phyloP scores from a whole-genome alignment of 2,329 filamentous ascomycete species.

The Elsinoe arachidis region DNA sequence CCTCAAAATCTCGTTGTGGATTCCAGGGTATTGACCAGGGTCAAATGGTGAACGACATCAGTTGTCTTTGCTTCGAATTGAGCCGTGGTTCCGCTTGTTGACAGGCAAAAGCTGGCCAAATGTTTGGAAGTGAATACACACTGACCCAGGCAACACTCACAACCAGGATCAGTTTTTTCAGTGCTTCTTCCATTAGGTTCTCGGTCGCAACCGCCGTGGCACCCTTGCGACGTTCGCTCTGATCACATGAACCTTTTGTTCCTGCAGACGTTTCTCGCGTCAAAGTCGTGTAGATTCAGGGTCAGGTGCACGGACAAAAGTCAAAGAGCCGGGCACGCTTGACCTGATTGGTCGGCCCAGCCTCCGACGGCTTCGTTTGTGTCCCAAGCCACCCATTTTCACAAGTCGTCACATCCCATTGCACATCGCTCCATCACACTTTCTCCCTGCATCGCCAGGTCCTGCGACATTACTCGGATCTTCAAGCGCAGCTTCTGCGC shows the following conservation, averaged over 20 bases:
- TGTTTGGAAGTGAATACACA: slow-evolving; percentile 7
- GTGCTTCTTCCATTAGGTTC: too few species aligned
- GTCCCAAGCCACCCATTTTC: not conserved
- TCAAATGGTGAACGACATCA: not conserved
- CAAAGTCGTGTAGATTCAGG: not conserved
- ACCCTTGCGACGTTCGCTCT: too few species aligned
- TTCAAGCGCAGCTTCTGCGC: slow-evolving; percentile 13
- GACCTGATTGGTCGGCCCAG: not conserved
- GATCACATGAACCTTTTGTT: not conserved
- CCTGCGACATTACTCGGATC: slow-evolving; percentile 7
- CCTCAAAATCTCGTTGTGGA: not conserved
- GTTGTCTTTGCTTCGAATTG: slow-evolving; percentile 4
- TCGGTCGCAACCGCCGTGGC: too few species aligned
- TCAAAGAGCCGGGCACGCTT: not conserved
- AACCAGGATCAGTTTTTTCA: not conserved
- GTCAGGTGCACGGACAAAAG: not conserved
- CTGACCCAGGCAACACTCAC: slow-evolving; percentile 7
- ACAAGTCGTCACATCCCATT: not conserved
- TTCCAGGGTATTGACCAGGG: not conserved
- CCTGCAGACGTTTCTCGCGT: not conserved
- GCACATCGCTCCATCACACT: not conserved
- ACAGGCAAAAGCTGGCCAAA: not conserved
- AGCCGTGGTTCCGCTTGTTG: slow-evolving; percentile 13
- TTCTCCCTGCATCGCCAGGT: slow-evolving; percentile 10
- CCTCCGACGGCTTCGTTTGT: not conserved